Percentiles rank a stretch among this genome's conserved stretches.
Conservation (phyloP, 1,284 basidiomycete species). For the Melampsora larici-populina region DNA sequence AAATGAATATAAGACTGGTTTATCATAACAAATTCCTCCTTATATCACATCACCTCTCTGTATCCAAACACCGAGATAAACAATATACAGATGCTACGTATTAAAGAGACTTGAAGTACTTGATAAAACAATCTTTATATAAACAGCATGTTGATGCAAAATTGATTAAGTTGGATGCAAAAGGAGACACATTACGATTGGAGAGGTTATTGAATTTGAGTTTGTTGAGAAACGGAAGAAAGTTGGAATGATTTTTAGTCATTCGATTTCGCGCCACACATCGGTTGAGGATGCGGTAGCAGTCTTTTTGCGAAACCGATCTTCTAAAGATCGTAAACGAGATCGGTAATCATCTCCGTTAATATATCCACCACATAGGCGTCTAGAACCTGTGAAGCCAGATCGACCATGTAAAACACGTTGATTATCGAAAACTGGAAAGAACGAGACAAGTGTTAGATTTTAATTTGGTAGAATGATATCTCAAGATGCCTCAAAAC, state of each 20-base stretch:
- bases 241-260: neutral
- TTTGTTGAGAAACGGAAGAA: neutral
- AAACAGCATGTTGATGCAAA: neutral
- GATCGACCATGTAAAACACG: conserved; percentile 90
- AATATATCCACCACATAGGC: conserved; percentile 94
- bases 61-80: too few species aligned
- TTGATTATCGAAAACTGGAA: conserved; percentile 82
- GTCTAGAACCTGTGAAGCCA: conserved; percentile 76
- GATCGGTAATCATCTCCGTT: conserved; percentile 84
- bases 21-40: too few species aligned
- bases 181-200: neutral
- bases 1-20: too few species aligned
- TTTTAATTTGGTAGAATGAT: neutral
- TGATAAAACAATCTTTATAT: neutral
- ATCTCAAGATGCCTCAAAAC: neutral
- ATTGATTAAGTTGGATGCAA: neutral
- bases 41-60: too few species aligned
- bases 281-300: neutral
- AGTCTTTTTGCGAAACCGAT: conserved; percentile 48
- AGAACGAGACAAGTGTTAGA: conserved; percentile 10
- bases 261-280: conserved; percentile 1
- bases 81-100: neutral
- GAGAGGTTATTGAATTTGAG: neutral
- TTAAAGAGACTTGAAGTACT: neutral
- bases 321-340: conserved; percentile 66